Evolutionary conservation across 257 asterid species (phyloP).

Genomic region (Solanum dulcamara): DNA sequence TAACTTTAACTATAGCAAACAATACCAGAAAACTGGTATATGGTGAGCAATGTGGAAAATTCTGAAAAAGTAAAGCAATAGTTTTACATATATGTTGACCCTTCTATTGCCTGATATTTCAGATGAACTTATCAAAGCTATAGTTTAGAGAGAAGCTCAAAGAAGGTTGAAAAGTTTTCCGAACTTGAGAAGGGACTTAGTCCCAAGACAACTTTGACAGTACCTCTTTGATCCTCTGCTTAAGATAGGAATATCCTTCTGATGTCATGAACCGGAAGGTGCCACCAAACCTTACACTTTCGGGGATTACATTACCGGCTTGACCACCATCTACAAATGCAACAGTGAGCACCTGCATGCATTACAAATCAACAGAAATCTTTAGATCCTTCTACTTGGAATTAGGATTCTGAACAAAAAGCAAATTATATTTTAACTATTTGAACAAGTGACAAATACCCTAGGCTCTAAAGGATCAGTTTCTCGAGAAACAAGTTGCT

Average conservation of each 20-base stretch:
- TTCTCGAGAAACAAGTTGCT: slow-evolving; percentile 80
- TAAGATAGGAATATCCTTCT: slow-evolving; percentile 41
- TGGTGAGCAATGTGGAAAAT: background rate
- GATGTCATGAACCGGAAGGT: slow-evolving; percentile 59
- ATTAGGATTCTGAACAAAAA: background rate
- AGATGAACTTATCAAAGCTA: background rate
- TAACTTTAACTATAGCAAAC: background rate
- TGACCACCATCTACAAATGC: slow-evolving; percentile 59
- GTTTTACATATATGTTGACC: background rate
- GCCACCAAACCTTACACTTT: slow-evolving; percentile 68
- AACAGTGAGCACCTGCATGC: slow-evolving; percentile 52
- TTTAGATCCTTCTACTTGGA: background rate
- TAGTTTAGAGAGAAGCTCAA: background rate
- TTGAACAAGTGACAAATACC: slow-evolving; percentile 16
- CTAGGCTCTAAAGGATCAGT: slow-evolving; percentile 70
- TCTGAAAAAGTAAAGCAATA: background rate
- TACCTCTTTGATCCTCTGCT: slow-evolving; percentile 72
- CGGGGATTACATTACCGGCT: slow-evolving; percentile 64
- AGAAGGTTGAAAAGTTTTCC: background rate
- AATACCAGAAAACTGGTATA: background rate
- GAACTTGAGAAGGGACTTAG: background rate
- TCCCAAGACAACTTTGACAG: background rate
- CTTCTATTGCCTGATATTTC: background rate
- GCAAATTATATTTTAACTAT: background rate
- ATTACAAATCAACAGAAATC: background rate